Evolutionary conservation across 805 yeast genomes (phyloP).

Genomic region (Candida adriatica): DNA sequence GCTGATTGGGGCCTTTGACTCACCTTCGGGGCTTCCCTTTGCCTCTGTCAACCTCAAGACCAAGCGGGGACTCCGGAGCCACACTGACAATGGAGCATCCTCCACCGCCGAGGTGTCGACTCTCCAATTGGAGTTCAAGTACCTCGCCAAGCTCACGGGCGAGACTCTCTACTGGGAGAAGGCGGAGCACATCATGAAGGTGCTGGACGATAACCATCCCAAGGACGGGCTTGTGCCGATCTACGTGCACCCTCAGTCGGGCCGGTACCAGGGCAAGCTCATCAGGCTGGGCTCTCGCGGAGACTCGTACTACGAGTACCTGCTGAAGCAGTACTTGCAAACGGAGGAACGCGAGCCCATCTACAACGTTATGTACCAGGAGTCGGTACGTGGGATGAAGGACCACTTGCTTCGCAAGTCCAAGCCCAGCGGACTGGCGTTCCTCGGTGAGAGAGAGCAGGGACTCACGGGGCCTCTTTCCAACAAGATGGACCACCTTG

Average conservation of each 20-base stretch:
- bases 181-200: constrained; percentile 66
- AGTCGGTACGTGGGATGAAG: constrained; percentile 71
- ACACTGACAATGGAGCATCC: constrained; percentile 68
- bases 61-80: constrained; percentile 53
- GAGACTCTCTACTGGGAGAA: constrained; percentile 71
- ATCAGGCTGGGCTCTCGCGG: constrained; percentile 89
- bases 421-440: constrained; percentile 54
- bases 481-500: constrained; percentile 86
- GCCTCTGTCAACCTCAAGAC: constrained; percentile 68
- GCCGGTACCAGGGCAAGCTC: constrained; percentile 52
- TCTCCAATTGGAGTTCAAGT: constrained; percentile 80
- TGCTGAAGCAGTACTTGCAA: constrained; percentile 78
- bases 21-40: constrained; percentile 66
- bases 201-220: constrained; percentile 59
- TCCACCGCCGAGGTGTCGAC: constrained; percentile 90
- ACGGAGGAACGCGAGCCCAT: constrained; percentile 54
- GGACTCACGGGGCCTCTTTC: constrained; percentile 60
- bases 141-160: constrained; percentile 73
- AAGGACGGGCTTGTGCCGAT: constrained; percentile 79
- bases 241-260: constrained; percentile 67
- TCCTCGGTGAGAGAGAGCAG: constrained; percentile 66
- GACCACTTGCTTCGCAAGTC: constrained; percentile 56
- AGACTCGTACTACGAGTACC: constrained; percentile 87
- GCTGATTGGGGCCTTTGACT: constrained; percentile 60
- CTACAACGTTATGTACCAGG: constrained; percentile 70